phyloP scores from a whole-genome alignment of 257 asterid genomes.

The Scutellaria minor region DNA sequence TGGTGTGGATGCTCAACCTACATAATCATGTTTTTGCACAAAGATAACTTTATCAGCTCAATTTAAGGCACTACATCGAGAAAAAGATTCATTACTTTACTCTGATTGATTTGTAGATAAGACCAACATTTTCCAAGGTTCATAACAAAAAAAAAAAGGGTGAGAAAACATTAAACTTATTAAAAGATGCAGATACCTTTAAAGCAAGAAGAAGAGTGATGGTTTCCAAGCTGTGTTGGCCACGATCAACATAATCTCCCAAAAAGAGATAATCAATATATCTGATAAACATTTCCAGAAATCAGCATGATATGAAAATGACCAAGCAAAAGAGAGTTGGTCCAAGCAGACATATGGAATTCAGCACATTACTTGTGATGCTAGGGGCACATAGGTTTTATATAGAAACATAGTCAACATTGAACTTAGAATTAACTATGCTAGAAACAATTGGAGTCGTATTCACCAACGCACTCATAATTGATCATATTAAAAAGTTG shows the following conservation, averaged over 20 bases:
- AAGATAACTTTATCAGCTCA: conserved; percentile 9
- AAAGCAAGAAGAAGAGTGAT: conserved; percentile 91
- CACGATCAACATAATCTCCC: conserved; percentile 99
- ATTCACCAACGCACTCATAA: neutral
- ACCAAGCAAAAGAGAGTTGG: conserved; percentile 2
- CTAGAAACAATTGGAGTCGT: neutral
- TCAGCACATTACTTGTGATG: neutral
- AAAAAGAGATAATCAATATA: conserved; percentile 95
- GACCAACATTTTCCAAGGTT: neutral
- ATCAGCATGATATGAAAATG: conserved; percentile 40
- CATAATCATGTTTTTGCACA: conserved; percentile 36
- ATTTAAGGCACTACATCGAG: neutral
- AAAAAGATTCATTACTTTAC: neutral
- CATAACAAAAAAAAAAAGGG: neutral
- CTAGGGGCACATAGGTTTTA: neutral
- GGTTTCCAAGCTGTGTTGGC: conserved; percentile 98
- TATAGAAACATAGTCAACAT: neutral
- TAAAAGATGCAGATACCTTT: conserved; percentile 57
- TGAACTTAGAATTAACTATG: conserved; percentile 1
- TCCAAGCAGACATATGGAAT: neutral
- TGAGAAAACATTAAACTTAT: neutral
- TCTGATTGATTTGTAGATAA: neutral
- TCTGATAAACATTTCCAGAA: conserved; percentile 51
- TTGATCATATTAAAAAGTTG: neutral
- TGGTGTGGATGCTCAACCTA: conserved; percentile 90